Conservation (phyloP, 306 rosid genomes). For the Rubus idaeus region DNA sequence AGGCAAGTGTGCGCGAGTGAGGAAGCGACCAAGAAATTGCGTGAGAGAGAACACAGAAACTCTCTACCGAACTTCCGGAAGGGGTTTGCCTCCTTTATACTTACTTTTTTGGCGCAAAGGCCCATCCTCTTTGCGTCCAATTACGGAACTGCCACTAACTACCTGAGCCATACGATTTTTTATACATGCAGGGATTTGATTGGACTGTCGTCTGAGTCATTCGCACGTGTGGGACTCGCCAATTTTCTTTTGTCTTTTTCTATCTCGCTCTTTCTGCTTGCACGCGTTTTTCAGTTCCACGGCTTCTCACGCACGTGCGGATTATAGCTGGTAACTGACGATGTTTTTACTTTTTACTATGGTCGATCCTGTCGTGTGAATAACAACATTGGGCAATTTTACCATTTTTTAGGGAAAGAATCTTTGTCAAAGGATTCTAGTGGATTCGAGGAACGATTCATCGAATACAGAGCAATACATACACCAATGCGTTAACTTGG, state of each 20-base stretch:
- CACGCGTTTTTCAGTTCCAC: neutral
- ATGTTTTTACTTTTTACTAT: too few species aligned
- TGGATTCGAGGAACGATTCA: too few species aligned
- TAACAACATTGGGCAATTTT: too few species aligned
- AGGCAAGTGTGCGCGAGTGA: slow-evolving; percentile 1
- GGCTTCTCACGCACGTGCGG: neutral
- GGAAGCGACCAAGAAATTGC: slow-evolving; percentile 29
- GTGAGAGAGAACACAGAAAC: slow-evolving; percentile 6
- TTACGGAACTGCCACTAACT: slow-evolving; percentile 20
- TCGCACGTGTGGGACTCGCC: neutral
- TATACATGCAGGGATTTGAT: slow-evolving; percentile 11
- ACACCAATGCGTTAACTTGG: too few species aligned
- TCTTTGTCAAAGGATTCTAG: too few species aligned
- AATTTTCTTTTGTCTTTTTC: neutral
- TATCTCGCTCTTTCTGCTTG: neutral
- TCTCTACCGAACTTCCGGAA: slow-evolving; percentile 29
- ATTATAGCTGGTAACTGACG: neutral
- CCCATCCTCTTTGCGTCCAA: neutral
- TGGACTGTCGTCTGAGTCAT: neutral
- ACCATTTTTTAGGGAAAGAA: too few species aligned
- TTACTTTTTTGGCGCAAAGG: neutral
- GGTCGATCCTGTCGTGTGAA: too few species aligned
- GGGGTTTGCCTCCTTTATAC: neutral
- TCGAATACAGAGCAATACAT: too few species aligned
- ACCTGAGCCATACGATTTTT: slow-evolving; percentile 4